Conservation (phyloP, 805 yeast species). For the Schwanniomyces vanrijiae region DNA sequence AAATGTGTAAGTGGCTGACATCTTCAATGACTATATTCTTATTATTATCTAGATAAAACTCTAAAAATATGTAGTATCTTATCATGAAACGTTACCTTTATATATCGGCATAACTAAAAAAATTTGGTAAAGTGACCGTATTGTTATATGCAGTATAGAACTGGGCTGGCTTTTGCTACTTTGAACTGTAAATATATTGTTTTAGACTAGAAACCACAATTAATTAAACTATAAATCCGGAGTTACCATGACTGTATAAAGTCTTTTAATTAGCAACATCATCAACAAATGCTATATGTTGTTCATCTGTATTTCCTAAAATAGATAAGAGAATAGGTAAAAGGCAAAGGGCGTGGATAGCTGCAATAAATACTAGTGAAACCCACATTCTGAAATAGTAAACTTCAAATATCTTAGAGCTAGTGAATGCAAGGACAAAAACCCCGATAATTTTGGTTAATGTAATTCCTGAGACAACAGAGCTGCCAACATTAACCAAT, state of each 20-base stretch:
- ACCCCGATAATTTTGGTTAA: slow-evolving; percentile 89
- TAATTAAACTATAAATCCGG: background rate
- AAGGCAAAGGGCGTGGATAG: slow-evolving; percentile 74
- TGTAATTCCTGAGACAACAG: slow-evolving; percentile 89
- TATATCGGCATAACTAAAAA: background rate
- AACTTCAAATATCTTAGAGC: slow-evolving; percentile 83
- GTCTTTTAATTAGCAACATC: background rate
- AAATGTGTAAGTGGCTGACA: slow-evolving; percentile 37
- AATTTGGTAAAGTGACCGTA: background rate
- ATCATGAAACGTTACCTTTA: background rate
- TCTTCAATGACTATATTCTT: slow-evolving; percentile 6
- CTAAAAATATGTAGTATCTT: background rate
- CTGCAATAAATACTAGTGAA: slow-evolving; percentile 71
- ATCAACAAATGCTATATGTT: background rate
- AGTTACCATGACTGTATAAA: background rate
- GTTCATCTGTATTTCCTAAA: slow-evolving; percentile 18
- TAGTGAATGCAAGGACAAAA: slow-evolving; percentile 79
- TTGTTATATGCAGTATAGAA: background rate
- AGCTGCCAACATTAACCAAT: slow-evolving; percentile 77
- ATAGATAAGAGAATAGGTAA: slow-evolving; percentile 72
- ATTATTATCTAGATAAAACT: background rate
- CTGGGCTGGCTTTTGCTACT: slow-evolving; percentile 5
- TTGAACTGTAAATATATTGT: background rate
- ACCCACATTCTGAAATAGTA: slow-evolving; percentile 97
- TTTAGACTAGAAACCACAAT: background rate